Conservation (phyloP, 441 rosid species). For the Adansonia gregorii region DNA sequence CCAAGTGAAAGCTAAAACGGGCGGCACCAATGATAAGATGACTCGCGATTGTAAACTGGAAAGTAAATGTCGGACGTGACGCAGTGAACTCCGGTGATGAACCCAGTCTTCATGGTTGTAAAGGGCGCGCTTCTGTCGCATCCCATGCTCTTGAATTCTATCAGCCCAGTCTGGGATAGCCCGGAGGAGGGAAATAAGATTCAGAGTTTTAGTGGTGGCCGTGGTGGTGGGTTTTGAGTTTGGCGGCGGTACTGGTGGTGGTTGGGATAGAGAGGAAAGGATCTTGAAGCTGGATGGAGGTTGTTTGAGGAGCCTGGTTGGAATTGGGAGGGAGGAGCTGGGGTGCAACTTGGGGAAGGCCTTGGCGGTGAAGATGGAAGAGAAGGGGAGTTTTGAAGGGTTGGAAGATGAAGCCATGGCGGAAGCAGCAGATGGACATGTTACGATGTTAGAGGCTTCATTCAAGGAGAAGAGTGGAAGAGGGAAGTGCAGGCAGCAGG, state of each 20-base stretch:
- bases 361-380: slow-evolving; percentile 36
- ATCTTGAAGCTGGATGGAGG: slow-evolving; percentile 31
- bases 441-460: background rate
- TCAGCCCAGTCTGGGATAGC: slow-evolving; percentile 91
- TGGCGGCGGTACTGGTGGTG: slow-evolving; percentile 20
- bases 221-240: slow-evolving; percentile 28
- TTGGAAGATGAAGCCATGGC: slow-evolving; percentile 47
- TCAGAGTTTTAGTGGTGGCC: slow-evolving; percentile 11
- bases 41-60: slow-evolving; percentile 82
- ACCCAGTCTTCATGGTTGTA: slow-evolving; percentile 82
- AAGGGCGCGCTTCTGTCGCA: slow-evolving; percentile 66
- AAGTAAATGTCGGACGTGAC: slow-evolving; percentile 77
- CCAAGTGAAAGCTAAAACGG: slow-evolving; percentile 70
- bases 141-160: slow-evolving; percentile 73
- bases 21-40: slow-evolving; percentile 76
- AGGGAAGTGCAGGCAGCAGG: too few species aligned
- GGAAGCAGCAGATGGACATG: slow-evolving; percentile 37
- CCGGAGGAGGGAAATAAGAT: slow-evolving; percentile 51
- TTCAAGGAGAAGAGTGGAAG: background rate
- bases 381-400: slow-evolving; percentile 38
- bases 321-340: slow-evolving; percentile 19
- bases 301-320: slow-evolving; percentile 31
- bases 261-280: slow-evolving; percentile 31
- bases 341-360: slow-evolving; percentile 20
- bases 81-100: slow-evolving; percentile 78